A percentile compares a stretch with the other conserved stretches of the same genome.
phyloP scores from a whole-genome alignment of 2,329 filamentous ascomycete species.

The Phialocephala sp. region DNA sequence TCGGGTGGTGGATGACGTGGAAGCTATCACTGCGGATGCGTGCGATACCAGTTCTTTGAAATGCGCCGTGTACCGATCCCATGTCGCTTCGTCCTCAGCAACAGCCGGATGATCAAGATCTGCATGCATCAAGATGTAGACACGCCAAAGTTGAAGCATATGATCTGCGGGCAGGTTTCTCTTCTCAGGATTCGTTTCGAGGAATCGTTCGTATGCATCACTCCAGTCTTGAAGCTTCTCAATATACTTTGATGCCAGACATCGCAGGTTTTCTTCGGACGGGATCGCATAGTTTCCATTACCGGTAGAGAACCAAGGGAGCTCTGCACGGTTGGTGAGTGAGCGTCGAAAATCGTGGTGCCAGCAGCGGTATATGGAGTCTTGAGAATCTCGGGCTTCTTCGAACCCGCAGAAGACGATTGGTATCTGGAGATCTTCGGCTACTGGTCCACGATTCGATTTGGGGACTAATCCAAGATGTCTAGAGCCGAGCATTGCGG shows the following conservation, averaged over 20 bases:
- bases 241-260: background rate
- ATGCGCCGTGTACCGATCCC: slow-evolving; percentile 20
- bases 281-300: background rate
- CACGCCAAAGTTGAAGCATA: background rate
- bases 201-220: background rate
- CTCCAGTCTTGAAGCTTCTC: background rate
- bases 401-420: background rate
- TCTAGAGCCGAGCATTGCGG: background rate
- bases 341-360: background rate
- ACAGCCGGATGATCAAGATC: slow-evolving; percentile 1
- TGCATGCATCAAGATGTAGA: background rate
- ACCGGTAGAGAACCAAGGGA: background rate
- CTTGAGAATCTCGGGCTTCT: background rate
- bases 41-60: slow-evolving; percentile 18
- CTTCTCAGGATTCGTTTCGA: background rate
- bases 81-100: slow-evolving; percentile 13
- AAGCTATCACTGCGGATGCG: slow-evolving; percentile 1
- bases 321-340: background rate
- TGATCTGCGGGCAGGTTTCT: background rate
- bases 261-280: background rate
- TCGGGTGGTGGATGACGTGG: background rate
- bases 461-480: background rate
- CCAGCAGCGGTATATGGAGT: background rate
- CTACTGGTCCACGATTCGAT: too few relatives aligned
- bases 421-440: background rate